Evolutionary conservation across 164 flowering plant genomes (phyloP).

Genomic region (Piper longum): DNA sequence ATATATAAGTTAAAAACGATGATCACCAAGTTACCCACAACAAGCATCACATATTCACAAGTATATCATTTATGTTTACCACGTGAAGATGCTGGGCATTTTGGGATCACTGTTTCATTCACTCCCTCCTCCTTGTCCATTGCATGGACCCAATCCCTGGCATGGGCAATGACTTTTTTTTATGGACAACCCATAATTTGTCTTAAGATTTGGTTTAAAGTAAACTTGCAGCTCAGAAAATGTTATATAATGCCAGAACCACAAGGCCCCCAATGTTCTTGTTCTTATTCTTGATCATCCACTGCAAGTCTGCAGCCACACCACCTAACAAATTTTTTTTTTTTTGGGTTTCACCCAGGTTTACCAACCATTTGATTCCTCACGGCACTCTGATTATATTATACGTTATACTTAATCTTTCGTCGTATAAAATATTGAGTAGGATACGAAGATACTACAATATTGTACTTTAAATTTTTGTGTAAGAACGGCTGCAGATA

Average conservation of each 20-base stretch:
- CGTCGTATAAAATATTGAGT: background rate
- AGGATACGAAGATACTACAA: background rate
- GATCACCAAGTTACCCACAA: too few species aligned
- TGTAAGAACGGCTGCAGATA: too few species aligned
- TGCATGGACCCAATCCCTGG: background rate
- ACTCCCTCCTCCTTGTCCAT: background rate
- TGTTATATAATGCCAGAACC: conserved; percentile 9
- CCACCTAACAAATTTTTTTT: conserved; percentile 14
- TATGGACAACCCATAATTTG: background rate
- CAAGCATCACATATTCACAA: background rate
- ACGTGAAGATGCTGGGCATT: conserved; percentile 7
- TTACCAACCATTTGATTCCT: background rate
- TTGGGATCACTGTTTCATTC: conserved; percentile 4
- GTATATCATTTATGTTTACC: conserved; percentile 1
- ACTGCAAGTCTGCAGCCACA: conserved; percentile 1
- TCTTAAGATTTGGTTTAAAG: background rate
- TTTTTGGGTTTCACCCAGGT: conserved; percentile 1
- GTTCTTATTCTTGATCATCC: conserved; percentile 7
- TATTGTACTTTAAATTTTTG: too few species aligned
- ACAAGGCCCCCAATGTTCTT: conserved; percentile 8
- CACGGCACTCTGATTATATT: background rate
- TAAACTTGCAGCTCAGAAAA: conserved; percentile 12
- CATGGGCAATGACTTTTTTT: background rate
- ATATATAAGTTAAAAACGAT: too few species aligned
- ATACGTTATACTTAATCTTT: background rate